Evolutionary conservation across 768 basidiomycete species (phyloP), one percentile per base, ranked within the genome.

Genomic region (Trametes maxima): DNA sequence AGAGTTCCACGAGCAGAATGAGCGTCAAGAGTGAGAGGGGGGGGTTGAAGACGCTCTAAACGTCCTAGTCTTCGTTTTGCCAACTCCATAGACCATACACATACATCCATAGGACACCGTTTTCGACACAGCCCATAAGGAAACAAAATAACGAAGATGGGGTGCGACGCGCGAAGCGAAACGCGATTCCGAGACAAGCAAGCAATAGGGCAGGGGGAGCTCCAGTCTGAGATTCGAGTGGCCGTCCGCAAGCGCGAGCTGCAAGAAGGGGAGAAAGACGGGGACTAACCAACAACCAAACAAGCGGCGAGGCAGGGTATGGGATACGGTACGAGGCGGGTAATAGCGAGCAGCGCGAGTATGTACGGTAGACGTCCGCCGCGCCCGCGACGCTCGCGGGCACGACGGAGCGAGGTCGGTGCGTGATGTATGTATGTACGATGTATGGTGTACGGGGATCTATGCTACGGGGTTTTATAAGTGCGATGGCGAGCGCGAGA

Each of bases 281-380:
- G 43, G 14, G 24, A 63, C 57, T 59, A 63, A 54, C 62, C 62
- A 63, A 63, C 62, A 50, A 59, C 62, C 62, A 54, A 56, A 52
- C 56, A 58, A 50, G 62, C 62, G 62, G 57, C 47, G 62, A 33
- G 57, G 57, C 53, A 46, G 60, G 62, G 57, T 63, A 59, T 63
- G 53, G 33, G 49, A 47, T 63, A 63, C 37, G 62, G 47, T 63
- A 56, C 37, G 59, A 19, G 49, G 40, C 33, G 56, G 40, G 55
- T 35, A 42, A 62, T 52, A 46, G 22, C 45, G 57, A 47, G 24
- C 57, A 47, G 46, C 57, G 49, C 51, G 62, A 59, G 57, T 64
- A 59, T 54, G 54, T 64, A 64, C 54, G 52, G 44, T 64, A 64
- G 57, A 46, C 36, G 40, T 52, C 44, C 28, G 25, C 47, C 47